A percentile compares a stretch with the other conserved stretches of the same genome.
Evolutionary conservation across 2,329 filamentous ascomycete species (phyloP).

Genomic region (Aspergillus sojae): DNA sequence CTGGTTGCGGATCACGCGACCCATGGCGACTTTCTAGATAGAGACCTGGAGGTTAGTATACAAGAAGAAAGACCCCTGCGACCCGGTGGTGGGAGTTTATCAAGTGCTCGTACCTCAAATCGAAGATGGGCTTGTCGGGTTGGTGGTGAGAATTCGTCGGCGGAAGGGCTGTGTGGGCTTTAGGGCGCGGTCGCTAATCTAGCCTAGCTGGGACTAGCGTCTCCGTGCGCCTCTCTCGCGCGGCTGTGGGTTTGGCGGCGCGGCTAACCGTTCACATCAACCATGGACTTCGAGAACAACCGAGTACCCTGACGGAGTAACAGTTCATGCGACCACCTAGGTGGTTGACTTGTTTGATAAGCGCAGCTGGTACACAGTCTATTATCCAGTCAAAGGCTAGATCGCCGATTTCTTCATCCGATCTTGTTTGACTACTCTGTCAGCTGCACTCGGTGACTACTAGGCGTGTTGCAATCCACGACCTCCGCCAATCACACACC

Average conservation of each 20-base stretch:
- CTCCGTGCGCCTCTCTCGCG: slow-evolving; percentile 17
- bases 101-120: slow-evolving; percentile 45
- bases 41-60: slow-evolving; percentile 39
- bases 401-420: not conserved
- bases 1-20: slow-evolving; percentile 77
- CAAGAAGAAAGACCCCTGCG: slow-evolving; percentile 29
- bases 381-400: not conserved
- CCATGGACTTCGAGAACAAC: not conserved
- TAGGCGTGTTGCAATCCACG: not conserved
- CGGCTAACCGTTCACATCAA: slow-evolving; percentile 4
- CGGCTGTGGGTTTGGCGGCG: slow-evolving; percentile 15
- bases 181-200: slow-evolving; percentile 51
- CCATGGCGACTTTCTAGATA: slow-evolving; percentile 54
- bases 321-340: not conserved
- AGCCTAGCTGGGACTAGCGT: slow-evolving; percentile 42
- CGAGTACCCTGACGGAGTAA: not conserved
- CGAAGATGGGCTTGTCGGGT: slow-evolving; percentile 47
- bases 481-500: not conserved
- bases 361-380: not conserved
- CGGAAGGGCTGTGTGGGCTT: slow-evolving; percentile 48
- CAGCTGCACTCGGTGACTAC: not conserved
- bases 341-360: not conserved
- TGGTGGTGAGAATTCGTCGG: slow-evolving; percentile 45
- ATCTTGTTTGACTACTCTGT: not conserved
- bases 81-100: slow-evolving; percentile 33